Conservation (phyloP, 192 early-diverging fungal species). For the Backusella sp. region DNA sequence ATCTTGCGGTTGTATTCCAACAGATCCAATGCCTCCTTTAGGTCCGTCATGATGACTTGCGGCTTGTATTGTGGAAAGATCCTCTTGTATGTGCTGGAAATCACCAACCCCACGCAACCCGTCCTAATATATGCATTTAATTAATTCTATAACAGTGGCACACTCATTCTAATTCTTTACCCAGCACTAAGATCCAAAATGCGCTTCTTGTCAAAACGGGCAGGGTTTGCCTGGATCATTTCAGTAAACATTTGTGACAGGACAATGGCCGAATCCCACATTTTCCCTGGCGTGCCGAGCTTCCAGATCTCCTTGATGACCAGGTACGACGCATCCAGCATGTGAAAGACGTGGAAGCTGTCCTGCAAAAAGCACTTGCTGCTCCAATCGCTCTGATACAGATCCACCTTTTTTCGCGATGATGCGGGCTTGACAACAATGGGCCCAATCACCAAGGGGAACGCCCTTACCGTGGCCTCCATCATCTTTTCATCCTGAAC, state of each 20-base stretch:
- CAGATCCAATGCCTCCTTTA: constrained; percentile 35
- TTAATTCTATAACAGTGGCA: not conserved
- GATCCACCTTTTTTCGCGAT: not conserved
- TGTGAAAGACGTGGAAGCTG: constrained; percentile 13
- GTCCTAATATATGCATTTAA: constrained; percentile 1
- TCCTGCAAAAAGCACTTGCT: not conserved
- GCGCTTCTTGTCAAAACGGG: constrained; percentile 26
- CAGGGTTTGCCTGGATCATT: not conserved
- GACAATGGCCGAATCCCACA: constrained; percentile 50
- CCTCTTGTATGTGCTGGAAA: not conserved
- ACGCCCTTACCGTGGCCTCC: not conserved
- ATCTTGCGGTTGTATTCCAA: constrained; percentile 30
- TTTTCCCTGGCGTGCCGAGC: constrained; percentile 41
- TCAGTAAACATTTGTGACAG: constrained; percentile 33
- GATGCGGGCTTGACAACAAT: not conserved
- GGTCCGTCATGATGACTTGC: constrained; percentile 36
- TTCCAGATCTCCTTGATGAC: constrained; percentile 34
- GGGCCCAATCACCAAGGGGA: constrained; percentile 14
- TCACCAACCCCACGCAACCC: constrained; percentile 15
- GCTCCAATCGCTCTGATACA: not conserved
- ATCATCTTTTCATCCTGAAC: not conserved
- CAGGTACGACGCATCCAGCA: constrained; percentile 4
- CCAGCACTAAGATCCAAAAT: constrained; percentile 48
- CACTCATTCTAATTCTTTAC: constrained; percentile 21
- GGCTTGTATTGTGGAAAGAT: not conserved